A percentile compares a stretch with the other conserved stretches of the same genome.
Evolutionary conservation across 768 basidiomycete genomes (phyloP).

Genomic region (Coprinopsis sp.): DNA sequence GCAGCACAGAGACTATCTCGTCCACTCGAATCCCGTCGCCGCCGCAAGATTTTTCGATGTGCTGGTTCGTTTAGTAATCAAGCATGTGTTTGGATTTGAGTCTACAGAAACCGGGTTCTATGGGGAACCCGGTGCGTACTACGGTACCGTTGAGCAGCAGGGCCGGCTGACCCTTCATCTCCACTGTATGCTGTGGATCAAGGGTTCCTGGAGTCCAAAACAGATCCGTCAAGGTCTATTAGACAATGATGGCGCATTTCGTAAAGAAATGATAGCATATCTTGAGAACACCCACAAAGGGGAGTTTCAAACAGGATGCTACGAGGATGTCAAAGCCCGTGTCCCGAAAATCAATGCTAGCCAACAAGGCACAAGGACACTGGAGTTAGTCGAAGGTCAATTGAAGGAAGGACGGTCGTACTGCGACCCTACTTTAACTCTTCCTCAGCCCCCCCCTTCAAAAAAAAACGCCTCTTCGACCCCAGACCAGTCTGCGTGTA

Average conservation of each 20-base stretch:
- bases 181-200: conserved; percentile 1
- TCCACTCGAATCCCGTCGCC: not conserved
- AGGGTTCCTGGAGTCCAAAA: too few relatives aligned
- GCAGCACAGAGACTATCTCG: conserved; percentile 7
- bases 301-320: conserved; percentile 16
- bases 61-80: conserved; percentile 19
- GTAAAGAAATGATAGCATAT: too few relatives aligned
- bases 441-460: conserved; percentile 19
- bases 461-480: not conserved
- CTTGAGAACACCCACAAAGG: too few relatives aligned
- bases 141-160: conserved; percentile 9
- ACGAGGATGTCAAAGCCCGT: conserved; percentile 12
- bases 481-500: conserved; percentile 3
- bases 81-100: conserved; percentile 14
- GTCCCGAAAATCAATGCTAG: too few relatives aligned
- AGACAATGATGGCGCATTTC: too few relatives aligned
- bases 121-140: conserved; percentile 6
- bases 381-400: not conserved
- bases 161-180: conserved; percentile 7
- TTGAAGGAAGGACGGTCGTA: conserved; percentile 8
- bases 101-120: conserved; percentile 2
- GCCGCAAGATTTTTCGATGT: conserved; percentile 21
- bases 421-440: conserved; percentile 18
- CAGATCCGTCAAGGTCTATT: too few relatives aligned
- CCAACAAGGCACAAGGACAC: too few relatives aligned